Percentiles rank a stretch among this genome's conserved stretches.
These are phyloP conservation scores for Ostreobium quekettii DNA, from an alignment of 139 green algal species.

Conservation along the genomic window DNA sequence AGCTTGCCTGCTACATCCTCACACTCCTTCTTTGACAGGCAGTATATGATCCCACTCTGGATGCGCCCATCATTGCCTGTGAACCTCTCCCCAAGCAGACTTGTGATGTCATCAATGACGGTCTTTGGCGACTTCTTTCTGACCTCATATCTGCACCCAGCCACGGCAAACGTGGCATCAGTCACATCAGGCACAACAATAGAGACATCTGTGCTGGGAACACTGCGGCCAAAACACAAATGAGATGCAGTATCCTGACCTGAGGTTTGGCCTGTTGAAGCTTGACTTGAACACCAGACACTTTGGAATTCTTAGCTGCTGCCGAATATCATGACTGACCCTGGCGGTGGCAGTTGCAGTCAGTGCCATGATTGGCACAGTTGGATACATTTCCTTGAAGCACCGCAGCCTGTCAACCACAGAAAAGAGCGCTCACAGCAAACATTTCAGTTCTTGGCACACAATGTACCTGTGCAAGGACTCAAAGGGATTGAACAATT, in stretches of 20 bases:
- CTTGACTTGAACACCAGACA: conserved; percentile 74
- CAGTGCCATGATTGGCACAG: conserved; percentile 60
- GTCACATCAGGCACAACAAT: too few relatives aligned
- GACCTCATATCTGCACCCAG: conserved; percentile 70
- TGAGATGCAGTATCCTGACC: conserved; percentile 27
- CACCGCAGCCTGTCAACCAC: background rate
- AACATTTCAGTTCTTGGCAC: too few relatives aligned
- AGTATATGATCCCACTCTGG: conserved; percentile 91
- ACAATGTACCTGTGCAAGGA: too few relatives aligned
- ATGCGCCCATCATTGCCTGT: background rate
- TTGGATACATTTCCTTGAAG: conserved; percentile 19
- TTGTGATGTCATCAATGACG: conserved; percentile 45
- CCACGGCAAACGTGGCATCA: too few relatives aligned
- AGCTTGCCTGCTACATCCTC: conserved; percentile 55
- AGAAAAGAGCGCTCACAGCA: too few relatives aligned
- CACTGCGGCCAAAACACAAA: too few relatives aligned
- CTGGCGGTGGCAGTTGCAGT: conserved; percentile 64
- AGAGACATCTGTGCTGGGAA: too few relatives aligned
- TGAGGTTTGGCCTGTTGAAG: conserved; percentile 92
- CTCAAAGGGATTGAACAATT: too few relatives aligned
- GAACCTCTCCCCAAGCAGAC: conserved; percentile 11
- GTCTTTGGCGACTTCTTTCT: conserved; percentile 59
- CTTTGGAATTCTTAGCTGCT: conserved; percentile 44
- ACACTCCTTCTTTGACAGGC: conserved; percentile 66
- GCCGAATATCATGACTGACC: conserved; percentile 47